Evolutionary conservation across 2,329 filamentous ascomycete genomes (phyloP).

Genomic region (Diaporthe vaccinii): DNA sequence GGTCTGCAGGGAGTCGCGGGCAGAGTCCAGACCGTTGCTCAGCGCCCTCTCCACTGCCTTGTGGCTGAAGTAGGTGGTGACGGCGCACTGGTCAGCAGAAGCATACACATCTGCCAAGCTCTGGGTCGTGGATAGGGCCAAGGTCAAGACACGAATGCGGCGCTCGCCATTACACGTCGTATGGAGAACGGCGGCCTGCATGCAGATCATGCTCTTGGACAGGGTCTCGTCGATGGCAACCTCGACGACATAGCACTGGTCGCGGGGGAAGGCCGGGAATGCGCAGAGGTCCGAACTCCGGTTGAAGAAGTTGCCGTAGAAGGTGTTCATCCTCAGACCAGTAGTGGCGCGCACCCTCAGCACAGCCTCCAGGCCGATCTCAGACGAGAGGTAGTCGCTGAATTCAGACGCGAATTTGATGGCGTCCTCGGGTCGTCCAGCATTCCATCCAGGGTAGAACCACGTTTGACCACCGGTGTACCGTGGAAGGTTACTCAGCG

Average conservation of each 20-base stretch:
- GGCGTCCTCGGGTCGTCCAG: conserved; percentile 91
- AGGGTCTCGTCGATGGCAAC: conserved; percentile 97
- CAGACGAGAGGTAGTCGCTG: conserved; percentile 94
- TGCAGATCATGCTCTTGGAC: conserved; percentile 89
- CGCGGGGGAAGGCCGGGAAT: conserved; percentile 96
- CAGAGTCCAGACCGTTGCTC: conserved; percentile 88
- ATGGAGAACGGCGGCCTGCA: conserved; percentile 95
- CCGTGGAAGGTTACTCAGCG: conserved; percentile 91
- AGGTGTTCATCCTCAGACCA: conserved; percentile 94
- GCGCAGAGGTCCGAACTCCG: conserved; percentile 96
- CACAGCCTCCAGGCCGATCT: conserved; percentile 96
- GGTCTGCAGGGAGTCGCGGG: conserved; percentile 88
- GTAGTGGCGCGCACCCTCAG: conserved; percentile 95
- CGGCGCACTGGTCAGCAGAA: conserved; percentile 92
- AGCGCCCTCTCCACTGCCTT: conserved; percentile 95
- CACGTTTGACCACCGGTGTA: conserved; percentile 98
- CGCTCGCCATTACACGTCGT: conserved; percentile 98
- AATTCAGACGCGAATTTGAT: conserved; percentile 99
- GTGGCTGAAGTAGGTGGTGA: conserved; percentile 95
- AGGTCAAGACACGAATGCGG: conserved; percentile 92
- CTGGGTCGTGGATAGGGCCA: conserved; percentile 92
- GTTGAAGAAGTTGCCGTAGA: conserved; percentile 99
- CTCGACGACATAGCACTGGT: conserved; percentile 97
- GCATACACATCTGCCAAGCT: conserved; percentile 93
- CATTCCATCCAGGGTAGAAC: conserved; percentile 99